Base-by-base conservation (phyloP, 495 filamentous ascomycete genomes). In the Trichoderma erinaceum region DNA sequence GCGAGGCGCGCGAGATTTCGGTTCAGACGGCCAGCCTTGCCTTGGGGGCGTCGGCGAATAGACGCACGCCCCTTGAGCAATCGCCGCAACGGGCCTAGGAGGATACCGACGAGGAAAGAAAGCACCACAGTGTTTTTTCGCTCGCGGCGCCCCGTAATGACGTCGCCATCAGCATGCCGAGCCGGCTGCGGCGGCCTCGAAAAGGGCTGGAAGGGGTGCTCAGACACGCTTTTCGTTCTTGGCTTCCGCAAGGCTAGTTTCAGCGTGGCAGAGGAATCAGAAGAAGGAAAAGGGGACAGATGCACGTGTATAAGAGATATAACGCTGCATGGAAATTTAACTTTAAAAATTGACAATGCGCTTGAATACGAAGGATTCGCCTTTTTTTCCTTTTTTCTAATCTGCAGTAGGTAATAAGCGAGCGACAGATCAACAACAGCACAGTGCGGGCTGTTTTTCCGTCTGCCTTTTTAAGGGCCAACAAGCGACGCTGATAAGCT, bases 1-100 rank as follows among this genome's bases (percentile, higher is more conserved):
- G 56, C 25, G 25, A 61, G 56, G 56, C 56, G 56, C 56, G 56
- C 56, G 56, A 61, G 56, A 61, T 61, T 61, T 61, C 56, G 56
- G 56, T 27, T 61, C 15, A 29, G 27, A 29, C 56, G 56, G 56
- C 56, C 56, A 61, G 56, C 56, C 56, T 61, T 61, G 56, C 25
- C 23, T 12, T 32, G 56, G 56, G 35, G 35, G 35, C 8, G 35
- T 38, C 35, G 56, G n/a, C 21, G 23, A 12, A 11, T 32, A 25
- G 23, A 25, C 56, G 27, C 56, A 61, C 56, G 56, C 56, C 56
- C 56, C 56, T 38, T 38, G 35, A 10, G 4, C 56, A 23, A 6
- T 61, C 15, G 27, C 56, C 25, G 16, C 23, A 61, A 61, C 16
- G 56, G 56, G 56, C 56, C 56, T 61, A 61, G 56, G 12, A 12